These are phyloP conservation scores for Boletellus sp. DNA, from an alignment of 768 basidiomycete genomes.

Conservation along the genomic window DNA sequence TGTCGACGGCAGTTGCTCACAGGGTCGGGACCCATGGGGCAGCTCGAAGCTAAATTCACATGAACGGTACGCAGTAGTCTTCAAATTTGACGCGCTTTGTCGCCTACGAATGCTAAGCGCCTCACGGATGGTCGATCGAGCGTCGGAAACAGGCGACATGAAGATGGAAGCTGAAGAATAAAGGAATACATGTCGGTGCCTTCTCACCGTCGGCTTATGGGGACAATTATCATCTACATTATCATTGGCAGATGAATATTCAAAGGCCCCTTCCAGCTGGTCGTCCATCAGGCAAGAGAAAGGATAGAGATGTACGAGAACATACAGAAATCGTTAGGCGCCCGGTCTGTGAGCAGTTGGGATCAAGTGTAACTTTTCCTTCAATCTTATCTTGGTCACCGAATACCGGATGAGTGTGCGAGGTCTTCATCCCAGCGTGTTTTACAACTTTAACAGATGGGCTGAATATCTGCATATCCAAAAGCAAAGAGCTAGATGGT, in stretches of 20 bases:
- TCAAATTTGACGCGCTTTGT: slow-evolving; percentile 42
- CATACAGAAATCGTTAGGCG: slow-evolving; percentile 54
- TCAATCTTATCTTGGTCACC: slow-evolving; percentile 56
- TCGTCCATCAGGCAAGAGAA: slow-evolving; percentile 3
- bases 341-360: slow-evolving; percentile 50
- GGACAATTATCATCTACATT: slow-evolving; percentile 17
- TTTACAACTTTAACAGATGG: slow-evolving; percentile 52
- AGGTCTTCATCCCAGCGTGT: slow-evolving; percentile 21
- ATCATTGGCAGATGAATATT: slow-evolving; percentile 34
- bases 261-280: slow-evolving; percentile 64
- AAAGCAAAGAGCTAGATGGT: slow-evolving; percentile 43
- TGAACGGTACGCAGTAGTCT: slow-evolving; percentile 29
- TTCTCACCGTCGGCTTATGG: slow-evolving; percentile 21
- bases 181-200: slow-evolving; percentile 46
- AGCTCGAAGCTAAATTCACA: slow-evolving; percentile 54
- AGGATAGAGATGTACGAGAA: neutral
- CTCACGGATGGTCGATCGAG: slow-evolving; percentile 24
- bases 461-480: slow-evolving; percentile 62
- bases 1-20: slow-evolving; percentile 62
- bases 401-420: slow-evolving; percentile 47
- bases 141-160: slow-evolving; percentile 30
- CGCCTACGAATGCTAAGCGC: slow-evolving; percentile 43
- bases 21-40: slow-evolving; percentile 44
- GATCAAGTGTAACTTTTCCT: slow-evolving; percentile 58
- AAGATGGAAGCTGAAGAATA: slow-evolving; percentile 43